Percentiles rank a stretch among this genome's conserved stretches.
Conservation (phyloP, 768 basidiomycete species). For the Mycena epipterygia region DNA sequence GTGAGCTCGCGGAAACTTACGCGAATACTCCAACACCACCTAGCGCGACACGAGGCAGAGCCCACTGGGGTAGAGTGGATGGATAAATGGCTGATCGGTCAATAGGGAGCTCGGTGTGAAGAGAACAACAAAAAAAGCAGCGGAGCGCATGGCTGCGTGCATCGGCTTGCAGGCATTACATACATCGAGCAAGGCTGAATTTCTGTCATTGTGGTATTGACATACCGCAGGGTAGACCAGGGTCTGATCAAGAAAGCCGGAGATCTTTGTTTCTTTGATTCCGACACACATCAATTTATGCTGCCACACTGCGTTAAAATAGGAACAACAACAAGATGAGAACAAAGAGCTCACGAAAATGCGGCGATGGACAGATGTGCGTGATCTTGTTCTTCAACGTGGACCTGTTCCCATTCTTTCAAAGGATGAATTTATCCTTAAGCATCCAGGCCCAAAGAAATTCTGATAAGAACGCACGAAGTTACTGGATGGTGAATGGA, state of each 20-base stretch:
- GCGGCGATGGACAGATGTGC: slow-evolving; percentile 28
- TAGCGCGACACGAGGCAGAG: too few relatives aligned
- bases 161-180: slow-evolving; percentile 21
- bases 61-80: too few relatives aligned
- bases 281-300: background rate
- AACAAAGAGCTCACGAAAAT: too few relatives aligned
- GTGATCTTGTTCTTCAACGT: background rate
- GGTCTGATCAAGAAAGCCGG: background rate
- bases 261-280: background rate
- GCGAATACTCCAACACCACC: too few relatives aligned
- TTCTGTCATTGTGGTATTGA: too few relatives aligned
- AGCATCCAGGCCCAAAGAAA: background rate
- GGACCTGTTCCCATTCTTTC: background rate
- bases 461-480: slow-evolving; percentile 18
- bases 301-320: slow-evolving; percentile 14
- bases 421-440: slow-evolving; percentile 18
- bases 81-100: too few relatives aligned
- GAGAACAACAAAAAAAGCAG: background rate
- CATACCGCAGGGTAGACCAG: background rate
- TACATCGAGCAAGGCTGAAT: too few relatives aligned
- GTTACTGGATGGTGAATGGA: background rate
- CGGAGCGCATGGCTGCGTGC: background rate
- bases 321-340: too few relatives aligned
- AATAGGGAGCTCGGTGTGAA: too few relatives aligned
- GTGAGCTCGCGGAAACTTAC: too few relatives aligned